Evolutionary conservation across 2,329 filamentous ascomycete species (phyloP).

Genomic region (Arthrobotrys megalospora): DNA sequence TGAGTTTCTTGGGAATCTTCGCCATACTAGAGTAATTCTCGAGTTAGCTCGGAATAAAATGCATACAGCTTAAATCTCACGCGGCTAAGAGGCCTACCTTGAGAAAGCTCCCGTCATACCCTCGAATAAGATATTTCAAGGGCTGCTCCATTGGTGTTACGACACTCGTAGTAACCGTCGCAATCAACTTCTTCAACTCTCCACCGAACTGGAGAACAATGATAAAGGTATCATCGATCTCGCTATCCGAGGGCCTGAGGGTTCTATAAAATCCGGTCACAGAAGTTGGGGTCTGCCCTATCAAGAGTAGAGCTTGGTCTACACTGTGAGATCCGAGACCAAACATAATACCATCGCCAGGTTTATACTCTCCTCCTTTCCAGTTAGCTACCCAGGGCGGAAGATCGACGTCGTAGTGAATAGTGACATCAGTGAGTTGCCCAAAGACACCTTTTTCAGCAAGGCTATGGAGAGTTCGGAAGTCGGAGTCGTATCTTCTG

Average conservation of each 20-base stretch:
- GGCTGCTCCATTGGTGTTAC: conserved; percentile 65
- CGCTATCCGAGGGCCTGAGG: conserved; percentile 64
- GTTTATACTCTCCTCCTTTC: conserved; percentile 60
- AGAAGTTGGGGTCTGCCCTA: conserved; percentile 65
- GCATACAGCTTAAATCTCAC: neutral
- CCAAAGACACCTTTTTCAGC: conserved; percentile 57
- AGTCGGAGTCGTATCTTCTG: conserved; percentile 67
- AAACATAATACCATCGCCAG: conserved; percentile 66
- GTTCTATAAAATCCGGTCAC: conserved; percentile 64
- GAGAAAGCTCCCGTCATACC: conserved; percentile 67
- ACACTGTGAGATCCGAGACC: conserved; percentile 67
- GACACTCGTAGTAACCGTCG: conserved; percentile 66
- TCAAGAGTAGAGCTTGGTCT: conserved; percentile 67
- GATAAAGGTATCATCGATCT: conserved; percentile 63
- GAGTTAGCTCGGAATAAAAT: neutral
- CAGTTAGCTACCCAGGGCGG: conserved; percentile 61
- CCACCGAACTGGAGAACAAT: conserved; percentile 59
- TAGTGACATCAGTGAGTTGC: conserved; percentile 62
- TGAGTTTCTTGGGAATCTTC: conserved; percentile 56
- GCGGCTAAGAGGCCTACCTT: conserved; percentile 65
- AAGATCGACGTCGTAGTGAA: conserved; percentile 63
- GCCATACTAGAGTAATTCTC: conserved; percentile 33
- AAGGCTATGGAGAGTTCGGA: conserved; percentile 65
- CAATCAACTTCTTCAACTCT: conserved; percentile 63
- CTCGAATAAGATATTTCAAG: conserved; percentile 66